These are phyloP conservation scores for Kodamaea alishanica DNA, from an alignment of 1,139 yeast species.

Conservation along the genomic window DNA sequence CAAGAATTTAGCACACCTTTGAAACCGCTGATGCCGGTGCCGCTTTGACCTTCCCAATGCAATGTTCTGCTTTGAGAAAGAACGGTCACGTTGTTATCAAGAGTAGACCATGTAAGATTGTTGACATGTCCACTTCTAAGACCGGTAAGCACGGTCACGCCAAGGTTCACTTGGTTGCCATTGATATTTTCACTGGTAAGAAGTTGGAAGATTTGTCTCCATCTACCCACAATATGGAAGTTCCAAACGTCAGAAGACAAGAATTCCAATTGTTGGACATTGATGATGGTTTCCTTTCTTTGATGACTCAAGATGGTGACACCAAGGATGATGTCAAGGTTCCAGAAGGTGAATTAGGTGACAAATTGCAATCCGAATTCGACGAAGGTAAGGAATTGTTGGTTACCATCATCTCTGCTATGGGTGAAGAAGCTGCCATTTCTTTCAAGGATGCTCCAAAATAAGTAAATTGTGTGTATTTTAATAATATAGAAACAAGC, in stretches of 20 bases:
- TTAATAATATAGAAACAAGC: not conserved
- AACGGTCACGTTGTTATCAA: conserved; percentile 98
- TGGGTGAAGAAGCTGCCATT: conserved; percentile 99
- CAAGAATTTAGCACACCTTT: conserved; percentile 70
- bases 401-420: conserved; percentile 94
- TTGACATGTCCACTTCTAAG: conserved; percentile 99
- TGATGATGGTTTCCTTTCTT: conserved; percentile 95
- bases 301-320: conserved; percentile 96
- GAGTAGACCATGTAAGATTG: conserved; percentile 99
- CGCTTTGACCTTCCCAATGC: conserved; percentile 97
- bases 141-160: conserved; percentile 99
- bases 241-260: conserved; percentile 92
- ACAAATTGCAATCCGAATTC: conserved; percentile 82
- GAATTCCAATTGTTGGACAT: conserved; percentile 97
- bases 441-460: conserved; percentile 98
- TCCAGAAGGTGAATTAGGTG: conserved; percentile 98
- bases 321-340: conserved; percentile 98
- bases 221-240: conserved; percentile 99
- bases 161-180: conserved; percentile 98
- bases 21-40: conserved; percentile 99
- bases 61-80: conserved; percentile 99
- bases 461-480: conserved; percentile 14
- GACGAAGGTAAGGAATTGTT: conserved; percentile 97
- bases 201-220: conserved; percentile 99
- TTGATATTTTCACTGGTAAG: conserved; percentile 98